Percentiles rank a stretch among this genome's conserved stretches.
Conservation (phyloP, 176 grass and related monocot species). For the Ensete glaucum region DNA sequence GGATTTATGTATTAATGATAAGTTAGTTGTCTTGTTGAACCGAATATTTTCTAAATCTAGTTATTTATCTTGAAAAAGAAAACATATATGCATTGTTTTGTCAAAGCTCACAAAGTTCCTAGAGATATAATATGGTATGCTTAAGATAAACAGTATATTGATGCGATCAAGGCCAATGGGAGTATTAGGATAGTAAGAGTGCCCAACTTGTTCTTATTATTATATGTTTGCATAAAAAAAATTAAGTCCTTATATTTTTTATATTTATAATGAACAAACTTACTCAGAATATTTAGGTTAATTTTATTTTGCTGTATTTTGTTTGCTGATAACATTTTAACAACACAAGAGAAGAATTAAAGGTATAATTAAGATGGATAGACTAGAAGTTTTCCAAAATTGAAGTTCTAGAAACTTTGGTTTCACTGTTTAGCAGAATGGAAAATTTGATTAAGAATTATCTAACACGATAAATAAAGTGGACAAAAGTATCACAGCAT, state of each 20-base stretch:
- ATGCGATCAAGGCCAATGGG: not conserved
- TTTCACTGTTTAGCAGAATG: too few relatives aligned
- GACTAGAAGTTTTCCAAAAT: too few relatives aligned
- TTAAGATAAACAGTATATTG: too few relatives aligned
- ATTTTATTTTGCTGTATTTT: not conserved
- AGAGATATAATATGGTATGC: too few relatives aligned
- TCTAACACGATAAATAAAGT: too few relatives aligned
- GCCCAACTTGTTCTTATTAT: not conserved
- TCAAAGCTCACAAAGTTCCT: too few relatives aligned
- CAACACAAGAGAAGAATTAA: too few relatives aligned
- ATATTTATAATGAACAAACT: not conserved
- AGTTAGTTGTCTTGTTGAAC: not conserved
- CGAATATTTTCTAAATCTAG: too few relatives aligned
- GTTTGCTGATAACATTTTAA: not conserved
- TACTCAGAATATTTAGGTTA: not conserved
- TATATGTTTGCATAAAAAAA: not conserved
- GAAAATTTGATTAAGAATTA: too few relatives aligned
- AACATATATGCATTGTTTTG: not conserved
- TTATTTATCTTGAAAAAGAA: not conserved
- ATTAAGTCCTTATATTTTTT: not conserved
- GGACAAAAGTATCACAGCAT: too few relatives aligned
- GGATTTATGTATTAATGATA: not conserved
- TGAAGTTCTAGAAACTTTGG: too few relatives aligned
- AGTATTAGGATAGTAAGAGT: not conserved
- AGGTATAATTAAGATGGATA: too few relatives aligned